Evolutionary conservation across 1,284 basidiomycete genomes (phyloP), one percentile per base, ranked within the genome.

Genomic region (Puccinia triticina): DNA sequence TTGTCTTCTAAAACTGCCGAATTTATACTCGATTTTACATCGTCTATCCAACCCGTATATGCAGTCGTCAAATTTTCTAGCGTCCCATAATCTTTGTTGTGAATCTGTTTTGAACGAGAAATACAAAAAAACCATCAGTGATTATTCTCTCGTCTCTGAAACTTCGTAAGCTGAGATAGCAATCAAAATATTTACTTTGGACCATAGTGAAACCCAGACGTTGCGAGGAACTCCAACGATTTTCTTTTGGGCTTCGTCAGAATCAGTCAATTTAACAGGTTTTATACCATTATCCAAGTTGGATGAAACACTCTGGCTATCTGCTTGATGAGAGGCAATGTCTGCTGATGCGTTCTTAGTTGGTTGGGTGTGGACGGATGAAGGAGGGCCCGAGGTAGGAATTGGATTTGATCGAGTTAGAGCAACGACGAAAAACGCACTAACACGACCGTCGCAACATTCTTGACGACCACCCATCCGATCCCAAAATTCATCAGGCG

Each of bases 401-500:
- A 3, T 48, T 5, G 29, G 26, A 66, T 23, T 12, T 23, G 75
- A 66, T 74, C 34, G 32, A 29, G 46, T 53, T 40, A 40, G 12
- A 12, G 26, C 34, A 7, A 94, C 87, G 23, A 91, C 90, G 87
- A 97, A 96, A 88, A 98, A 98, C 0, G 93, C 95, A 0, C 94
- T 96, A 18, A 96, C 90, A 4, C 93, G 93, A 2, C 89, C 95
- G 90, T 84, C 92, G 66, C 92, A 90, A 86, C 95, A 97, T 87
- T 98, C 95, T 86, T 97, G 95, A 48, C 95, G 90, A 88, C 93
- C 96, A 37, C 92, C 94, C 92, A 98, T 95, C 21, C 94, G 90
- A 87, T 95, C 94, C 93, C 94, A 96, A 87, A 95, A 98, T 86
- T 96, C 94, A 74, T 92, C 92, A 16, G 71, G 86, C 0, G 84